Conservation (phyloP, 2,329 filamentous ascomycete genomes). For the Phoma sp. region DNA sequence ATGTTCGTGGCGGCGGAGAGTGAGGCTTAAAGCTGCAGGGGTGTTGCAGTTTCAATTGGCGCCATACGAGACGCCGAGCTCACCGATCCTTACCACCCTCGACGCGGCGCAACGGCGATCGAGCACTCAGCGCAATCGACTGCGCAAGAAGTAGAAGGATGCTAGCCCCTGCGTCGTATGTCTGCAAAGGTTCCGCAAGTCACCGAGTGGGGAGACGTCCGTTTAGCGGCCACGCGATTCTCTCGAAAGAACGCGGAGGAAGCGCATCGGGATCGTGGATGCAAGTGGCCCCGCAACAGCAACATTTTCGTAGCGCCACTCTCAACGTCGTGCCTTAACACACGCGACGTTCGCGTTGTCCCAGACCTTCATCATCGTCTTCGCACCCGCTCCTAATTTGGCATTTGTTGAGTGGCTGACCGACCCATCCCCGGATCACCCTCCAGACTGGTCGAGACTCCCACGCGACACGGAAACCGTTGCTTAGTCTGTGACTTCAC, state of each 20-base stretch:
- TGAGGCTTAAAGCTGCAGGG: constrained; percentile 7
- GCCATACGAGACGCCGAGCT: not conserved
- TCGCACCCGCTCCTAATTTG: not conserved
- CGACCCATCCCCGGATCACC: not conserved
- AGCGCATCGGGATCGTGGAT: constrained; percentile 12
- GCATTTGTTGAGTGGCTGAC: not conserved
- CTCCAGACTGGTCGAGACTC: constrained; percentile 10
- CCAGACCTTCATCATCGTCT: not conserved
- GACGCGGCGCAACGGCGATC: not conserved
- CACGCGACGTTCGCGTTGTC: not conserved
- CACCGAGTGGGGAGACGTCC: not conserved
- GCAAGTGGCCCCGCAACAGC: constrained; percentile 12
- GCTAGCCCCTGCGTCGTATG: too few relatives aligned
- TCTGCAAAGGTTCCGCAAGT: not conserved
- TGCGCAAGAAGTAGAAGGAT: too few relatives aligned
- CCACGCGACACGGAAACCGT: constrained; percentile 14
- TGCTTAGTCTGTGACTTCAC: constrained; percentile 1
- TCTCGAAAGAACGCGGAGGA: not conserved
- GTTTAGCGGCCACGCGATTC: not conserved
- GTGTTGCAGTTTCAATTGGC: not conserved
- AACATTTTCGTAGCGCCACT: constrained; percentile 6
- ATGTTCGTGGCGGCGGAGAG: not conserved
- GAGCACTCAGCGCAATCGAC: not conserved
- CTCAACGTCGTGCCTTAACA: not conserved
- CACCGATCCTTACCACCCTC: not conserved